Base-by-base conservation (phyloP, 768 basidiomycete genomes). In the Podaxis rugospora region DNA sequence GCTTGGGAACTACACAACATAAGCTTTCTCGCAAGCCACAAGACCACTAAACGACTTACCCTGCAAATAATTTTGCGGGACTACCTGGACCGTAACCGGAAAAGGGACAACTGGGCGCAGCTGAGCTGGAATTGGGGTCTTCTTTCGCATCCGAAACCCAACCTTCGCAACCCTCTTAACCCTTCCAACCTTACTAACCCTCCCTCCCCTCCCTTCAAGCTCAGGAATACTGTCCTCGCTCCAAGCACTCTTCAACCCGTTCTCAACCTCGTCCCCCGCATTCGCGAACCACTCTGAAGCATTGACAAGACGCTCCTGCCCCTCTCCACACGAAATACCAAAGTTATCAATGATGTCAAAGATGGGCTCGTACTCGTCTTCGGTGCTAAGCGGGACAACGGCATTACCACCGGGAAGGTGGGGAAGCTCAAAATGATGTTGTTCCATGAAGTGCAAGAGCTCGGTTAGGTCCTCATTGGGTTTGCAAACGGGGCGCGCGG, bases 271-370 rank as follows among this genome's bases (percentile, higher is more conserved):
- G 10, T 11, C n/a, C 23, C 3, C n/a, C 10, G 4, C 39, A 47
- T 18, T 6, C 47, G 32, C 35, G 18, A 57, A 32, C 36, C 50
- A 51, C 21, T 50, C 57, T 16, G 32, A 7, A 1, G 47, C 57
- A 14, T 16, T 39, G 3, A 14, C 21, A 16, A 58, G 39, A 7
- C 37, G 51, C 4, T 9, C 47, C 25, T 25, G 18, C 7, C 36
- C 37, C 6, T 50, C 23, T 14, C 23, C 49, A 27, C 27, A 25
- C 21, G 49, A 16, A 58, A 51, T 28, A 28, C 36, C 57, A 40
- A 25, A 58, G 13, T 51, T 58, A 50, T 58, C 49, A 9, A 51
- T 46, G 13, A 58, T 51, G 35, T 50, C 57, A 10, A 58, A 58
- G 7, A 58, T 28, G 4, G 57, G 10, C 9, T 40, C 49, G 32